These are phyloP conservation scores for Nannochloris sp. DNA, from an alignment of 139 green algal genomes.

Conservation along the genomic window DNA sequence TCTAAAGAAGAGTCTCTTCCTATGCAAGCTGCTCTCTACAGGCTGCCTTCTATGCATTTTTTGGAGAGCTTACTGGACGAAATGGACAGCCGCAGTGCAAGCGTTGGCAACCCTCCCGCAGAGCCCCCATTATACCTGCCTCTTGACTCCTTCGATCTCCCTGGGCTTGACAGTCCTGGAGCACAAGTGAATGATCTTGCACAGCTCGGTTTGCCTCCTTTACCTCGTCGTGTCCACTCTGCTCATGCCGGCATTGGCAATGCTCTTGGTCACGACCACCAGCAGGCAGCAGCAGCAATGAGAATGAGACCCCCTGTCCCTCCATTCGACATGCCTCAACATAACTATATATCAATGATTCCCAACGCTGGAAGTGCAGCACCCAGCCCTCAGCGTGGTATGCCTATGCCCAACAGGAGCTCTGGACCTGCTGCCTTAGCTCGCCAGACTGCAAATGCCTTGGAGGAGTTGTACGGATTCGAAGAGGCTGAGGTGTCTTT, in stretches of 20 bases:
- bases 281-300: no score
- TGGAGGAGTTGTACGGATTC: not conserved
- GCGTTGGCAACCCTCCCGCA: not conserved
- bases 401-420: not conserved
- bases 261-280: not conserved
- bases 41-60: slow-evolving; percentile 30
- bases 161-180: not conserved
- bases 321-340: no score
- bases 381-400: slow-evolving; percentile 2
- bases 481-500: not conserved
- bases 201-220: not conserved
- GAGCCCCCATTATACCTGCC: slow-evolving; percentile 21
- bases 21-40: slow-evolving; percentile 17
- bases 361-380: slow-evolving; percentile 9
- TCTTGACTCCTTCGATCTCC: slow-evolving; percentile 27
- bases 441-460: not conserved
- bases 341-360: slow-evolving; percentile 3
- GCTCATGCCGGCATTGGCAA: not conserved
- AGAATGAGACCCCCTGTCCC: no score
- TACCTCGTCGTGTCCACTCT: not conserved
- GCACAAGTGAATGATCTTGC: not conserved
- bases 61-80: slow-evolving; percentile 30
- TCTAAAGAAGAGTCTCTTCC: slow-evolving; percentile 20
- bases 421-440: not conserved
- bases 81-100: slow-evolving; percentile 14